Conservation (phyloP, 139 green algal species). For the Raphidocelis subcapitata region DNA sequence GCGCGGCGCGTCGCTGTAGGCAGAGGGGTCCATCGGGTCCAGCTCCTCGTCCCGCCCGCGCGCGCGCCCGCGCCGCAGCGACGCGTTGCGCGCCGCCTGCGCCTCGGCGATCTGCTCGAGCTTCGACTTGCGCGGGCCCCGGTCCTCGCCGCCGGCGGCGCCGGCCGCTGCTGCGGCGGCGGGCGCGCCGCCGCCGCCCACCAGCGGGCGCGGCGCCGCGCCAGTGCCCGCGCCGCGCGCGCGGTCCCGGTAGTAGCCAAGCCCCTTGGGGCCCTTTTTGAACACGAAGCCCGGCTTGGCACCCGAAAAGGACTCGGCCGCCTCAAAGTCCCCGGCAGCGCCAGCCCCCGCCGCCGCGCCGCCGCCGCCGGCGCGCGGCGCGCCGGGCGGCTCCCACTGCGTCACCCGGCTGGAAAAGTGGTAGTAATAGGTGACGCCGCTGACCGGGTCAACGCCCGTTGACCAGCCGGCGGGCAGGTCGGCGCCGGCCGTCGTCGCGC, state of each 20-base stretch:
- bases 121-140: conserved; percentile 5
- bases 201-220: neutral
- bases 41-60: conserved; percentile 29
- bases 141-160: neutral
- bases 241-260: conserved; percentile 17
- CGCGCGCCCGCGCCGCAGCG: neutral
- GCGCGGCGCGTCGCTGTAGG: conserved; percentile 67
- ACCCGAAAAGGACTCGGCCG: conserved; percentile 51
- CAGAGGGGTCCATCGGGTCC: conserved; percentile 66
- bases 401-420: conserved; percentile 37
- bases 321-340: conserved; percentile 21
- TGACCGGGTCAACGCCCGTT: conserved; percentile 42
- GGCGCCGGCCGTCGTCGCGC: conserved; percentile 1
- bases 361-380: neutral
- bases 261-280: conserved; percentile 45
- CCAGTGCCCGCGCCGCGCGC: neutral
- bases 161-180: neutral
- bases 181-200: neutral
- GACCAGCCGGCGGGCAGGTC: conserved; percentile 58
- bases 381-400: conserved; percentile 51
- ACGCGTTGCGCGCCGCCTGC: conserved; percentile 25
- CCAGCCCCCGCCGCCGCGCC: neutral
- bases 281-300: conserved; percentile 62
- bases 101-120: conserved; percentile 26
- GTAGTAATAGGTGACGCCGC: conserved; percentile 49